A percentile compares a stretch with the other conserved stretches of the same genome.
Evolutionary conservation across 2,329 filamentous ascomycete species (phyloP).

Genomic region (Aspergillus melleus): DNA sequence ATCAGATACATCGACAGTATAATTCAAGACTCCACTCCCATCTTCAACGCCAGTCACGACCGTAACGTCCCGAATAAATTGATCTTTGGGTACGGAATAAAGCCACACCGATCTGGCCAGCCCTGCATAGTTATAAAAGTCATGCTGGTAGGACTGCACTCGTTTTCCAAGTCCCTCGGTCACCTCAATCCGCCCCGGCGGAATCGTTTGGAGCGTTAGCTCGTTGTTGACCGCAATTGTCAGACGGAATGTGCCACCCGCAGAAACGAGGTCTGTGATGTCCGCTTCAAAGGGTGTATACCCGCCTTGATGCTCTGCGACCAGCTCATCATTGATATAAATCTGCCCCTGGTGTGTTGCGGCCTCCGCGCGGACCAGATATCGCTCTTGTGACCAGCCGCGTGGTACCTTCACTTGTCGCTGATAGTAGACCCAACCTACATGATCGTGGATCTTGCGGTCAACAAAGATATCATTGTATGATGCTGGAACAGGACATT

Average conservation of each 20-base stretch:
- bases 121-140: conserved; percentile 34
- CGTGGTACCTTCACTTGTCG: conserved; percentile 24
- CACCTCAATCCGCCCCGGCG: conserved; percentile 21
- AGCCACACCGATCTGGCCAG: conserved; percentile 30
- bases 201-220: conserved; percentile 30
- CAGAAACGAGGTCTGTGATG: conserved; percentile 19
- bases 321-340: conserved; percentile 27
- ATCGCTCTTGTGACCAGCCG: conserved; percentile 17
- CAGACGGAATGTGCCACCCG: conserved; percentile 26
- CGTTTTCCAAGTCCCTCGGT: conserved; percentile 14
- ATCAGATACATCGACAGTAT: neutral
- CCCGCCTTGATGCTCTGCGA: conserved; percentile 26
- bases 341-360: conserved; percentile 29
- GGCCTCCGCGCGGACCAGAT: conserved; percentile 27
- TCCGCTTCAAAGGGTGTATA: conserved; percentile 31
- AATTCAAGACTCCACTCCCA: neutral
- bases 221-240: conserved; percentile 34
- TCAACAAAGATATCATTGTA: conserved; percentile 19
- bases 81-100: conserved; percentile 20
- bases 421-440: conserved; percentile 36
- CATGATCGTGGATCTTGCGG: conserved; percentile 24
- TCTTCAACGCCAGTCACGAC: conserved; percentile 21
- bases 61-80: conserved; percentile 24
- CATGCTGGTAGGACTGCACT: conserved; percentile 29
- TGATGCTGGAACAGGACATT: conserved; percentile 17